Evolutionary conservation across 78 protist species (phyloP), one percentile per base, ranked within the genome.

Genomic region (Dictyostelium intermedium): DNA sequence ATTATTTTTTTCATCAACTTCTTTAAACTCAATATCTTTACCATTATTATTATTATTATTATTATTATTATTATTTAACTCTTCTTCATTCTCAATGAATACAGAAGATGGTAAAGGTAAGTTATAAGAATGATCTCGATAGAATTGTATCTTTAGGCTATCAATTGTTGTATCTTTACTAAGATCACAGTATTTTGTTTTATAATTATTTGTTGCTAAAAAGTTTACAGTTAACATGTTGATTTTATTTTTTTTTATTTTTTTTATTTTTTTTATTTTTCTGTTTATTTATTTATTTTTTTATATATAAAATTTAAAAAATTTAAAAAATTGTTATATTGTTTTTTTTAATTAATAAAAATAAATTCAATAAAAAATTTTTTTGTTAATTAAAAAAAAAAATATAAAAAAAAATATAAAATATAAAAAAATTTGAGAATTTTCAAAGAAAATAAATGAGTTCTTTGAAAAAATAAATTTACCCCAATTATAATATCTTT

Each of bases 101-200:
- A 87, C 37, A 25, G 37, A 78, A 0, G 84, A 66, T 37, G 93
- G 93, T 1, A 32, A 20, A 61, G 93, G 93, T 13, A 87, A 47
- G 10, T 66, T 70, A 14, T 79, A 78, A n/a, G 93, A 87, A 32
- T 87, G 80, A 2, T 87, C 80, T 87, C 93, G 78, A 32, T 56
- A 87, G 1, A 87, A 41, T 34, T 39, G 1, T 14, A 63, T 70
- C 27, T 87, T 87, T 2, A 87, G 32, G 5, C 35, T 37, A 39
- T 87, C 93, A 20, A 87, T 78, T n/a, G 85, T 87, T 20, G 35
- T 74, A 18, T 78, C 80, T 76, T 76, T 87, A 5, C 25, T 27
- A 0, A 87, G 27, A 63, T 87, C 70, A 6, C 43, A 27, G 18
- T 56, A 87, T 84, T 27, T 34, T 30, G 37, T 83, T 18, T 35